A percentile compares a stretch with the other conserved stretches of the same genome.
Conservation (phyloP, 805 yeast species). For the Spathaspora arborariae region DNA sequence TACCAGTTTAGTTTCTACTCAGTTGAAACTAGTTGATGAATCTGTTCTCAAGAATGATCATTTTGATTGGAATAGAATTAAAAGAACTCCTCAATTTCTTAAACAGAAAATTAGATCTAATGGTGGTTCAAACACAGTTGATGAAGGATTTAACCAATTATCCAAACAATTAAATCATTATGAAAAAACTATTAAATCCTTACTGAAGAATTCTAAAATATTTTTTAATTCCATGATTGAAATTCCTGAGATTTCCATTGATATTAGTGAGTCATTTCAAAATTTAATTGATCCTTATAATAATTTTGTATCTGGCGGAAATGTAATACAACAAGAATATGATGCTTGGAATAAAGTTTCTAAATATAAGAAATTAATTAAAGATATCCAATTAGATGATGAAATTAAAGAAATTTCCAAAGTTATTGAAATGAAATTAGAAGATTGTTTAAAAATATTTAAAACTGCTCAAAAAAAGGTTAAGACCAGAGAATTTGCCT, state of each 20-base stretch:
- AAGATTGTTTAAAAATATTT: constrained; percentile 10
- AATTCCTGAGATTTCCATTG: not conserved
- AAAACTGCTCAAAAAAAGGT: constrained; percentile 23
- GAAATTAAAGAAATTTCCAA: constrained; percentile 10
- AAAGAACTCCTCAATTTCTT: constrained; percentile 29
- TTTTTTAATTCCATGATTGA: not conserved
- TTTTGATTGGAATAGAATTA: constrained; percentile 24
- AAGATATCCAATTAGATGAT: constrained; percentile 4
- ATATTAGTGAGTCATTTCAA: constrained; percentile 6
- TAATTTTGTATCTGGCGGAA: constrained; percentile 3
- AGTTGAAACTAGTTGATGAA: constrained; percentile 6
- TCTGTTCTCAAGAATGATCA: constrained; percentile 8
- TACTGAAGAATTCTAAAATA: constrained; percentile 13
- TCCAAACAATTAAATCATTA: constrained; percentile 14
- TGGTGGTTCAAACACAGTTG: constrained; percentile 26
- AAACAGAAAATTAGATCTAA: constrained; percentile 23
- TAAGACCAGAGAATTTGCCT: constrained; percentile 26
- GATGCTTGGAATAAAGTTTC: constrained; percentile 13
- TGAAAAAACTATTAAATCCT: constrained; percentile 14
- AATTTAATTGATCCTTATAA: constrained; percentile 8
- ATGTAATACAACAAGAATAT: constrained; percentile 11
- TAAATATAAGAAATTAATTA: constrained; percentile 2
- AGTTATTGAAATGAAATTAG: constrained; percentile 13
- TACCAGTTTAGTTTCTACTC: constrained; percentile 3
- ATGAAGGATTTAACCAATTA: constrained; percentile 33